Evolutionary conservation across 2,329 filamentous ascomycete genomes (phyloP).

Genomic region (Lachnellula arida): DNA sequence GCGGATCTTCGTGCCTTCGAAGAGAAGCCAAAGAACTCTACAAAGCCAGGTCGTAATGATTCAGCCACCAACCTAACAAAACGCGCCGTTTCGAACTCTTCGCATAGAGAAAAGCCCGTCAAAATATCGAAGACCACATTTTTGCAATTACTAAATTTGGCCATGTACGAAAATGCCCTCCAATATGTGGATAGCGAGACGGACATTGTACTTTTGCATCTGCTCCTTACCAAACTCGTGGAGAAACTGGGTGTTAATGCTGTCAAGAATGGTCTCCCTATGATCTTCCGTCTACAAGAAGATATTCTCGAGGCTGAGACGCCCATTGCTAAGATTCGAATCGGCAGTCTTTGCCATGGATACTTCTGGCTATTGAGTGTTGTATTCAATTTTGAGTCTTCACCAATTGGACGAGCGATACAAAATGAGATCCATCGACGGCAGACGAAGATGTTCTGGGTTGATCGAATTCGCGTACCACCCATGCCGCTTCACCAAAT

Average conservation of each 20-base stretch:
- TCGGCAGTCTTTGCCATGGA: conserved; percentile 81
- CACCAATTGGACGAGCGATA: conserved; percentile 64
- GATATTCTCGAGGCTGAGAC: conserved; percentile 66
- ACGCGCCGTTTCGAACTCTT: conserved; percentile 65
- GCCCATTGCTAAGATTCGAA: conserved; percentile 67
- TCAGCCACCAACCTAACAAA: conserved; percentile 33
- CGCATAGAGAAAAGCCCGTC: conserved; percentile 36
- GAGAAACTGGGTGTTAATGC: conserved; percentile 79
- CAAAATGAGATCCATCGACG: conserved; percentile 72
- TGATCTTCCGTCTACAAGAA: conserved; percentile 85
- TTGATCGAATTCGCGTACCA: conserved; percentile 68
- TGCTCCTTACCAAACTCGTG: conserved; percentile 70
- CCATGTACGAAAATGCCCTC: conserved; percentile 82
- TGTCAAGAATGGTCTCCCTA: conserved; percentile 71
- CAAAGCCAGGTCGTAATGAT: conserved; percentile 30
- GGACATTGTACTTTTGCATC: conserved; percentile 72
- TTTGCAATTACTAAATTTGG: conserved; percentile 75
- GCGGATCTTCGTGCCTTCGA: conserved; percentile 60
- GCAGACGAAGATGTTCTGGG: conserved; percentile 72
- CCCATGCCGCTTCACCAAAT: conserved; percentile 60
- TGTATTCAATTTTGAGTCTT: conserved; percentile 70
- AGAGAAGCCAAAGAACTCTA: conserved; percentile 43
- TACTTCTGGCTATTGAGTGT: conserved; percentile 81
- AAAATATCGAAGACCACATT: conserved; percentile 46
- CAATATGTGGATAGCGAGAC: conserved; percentile 67